Percentiles rank a stretch among this genome's conserved stretches.
phyloP scores from a whole-genome alignment of 192 early-diverging fungal species.

The Thoreauomyces humboldtii region DNA sequence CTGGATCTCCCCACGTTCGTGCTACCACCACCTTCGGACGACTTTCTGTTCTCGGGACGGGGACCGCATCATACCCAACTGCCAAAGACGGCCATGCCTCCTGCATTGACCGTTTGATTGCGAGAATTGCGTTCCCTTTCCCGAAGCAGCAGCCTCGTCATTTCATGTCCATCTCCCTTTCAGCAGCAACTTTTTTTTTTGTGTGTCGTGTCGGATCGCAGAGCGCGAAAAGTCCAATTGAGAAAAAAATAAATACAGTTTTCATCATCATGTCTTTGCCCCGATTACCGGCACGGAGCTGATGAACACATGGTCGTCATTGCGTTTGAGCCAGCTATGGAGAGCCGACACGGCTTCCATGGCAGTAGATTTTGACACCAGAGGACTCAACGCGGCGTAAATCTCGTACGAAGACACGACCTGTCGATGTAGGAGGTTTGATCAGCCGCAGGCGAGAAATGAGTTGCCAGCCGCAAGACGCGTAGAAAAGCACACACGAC shows the following conservation, averaged over 20 bases:
- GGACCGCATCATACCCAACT: not conserved
- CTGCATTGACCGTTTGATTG: too few relatives aligned
- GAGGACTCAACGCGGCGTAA: constrained; percentile 38
- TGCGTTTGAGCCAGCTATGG: constrained; percentile 55
- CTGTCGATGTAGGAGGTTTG: too few relatives aligned
- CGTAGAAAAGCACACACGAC: too few relatives aligned
- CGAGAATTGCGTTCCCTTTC: too few relatives aligned
- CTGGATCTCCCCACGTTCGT: not conserved
- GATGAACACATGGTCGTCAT: constrained; percentile 27
- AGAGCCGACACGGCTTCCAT: constrained; percentile 62
- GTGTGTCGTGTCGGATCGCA: not conserved
- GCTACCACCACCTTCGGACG: not conserved
- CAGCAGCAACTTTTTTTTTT: too few relatives aligned
- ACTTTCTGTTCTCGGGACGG: too few relatives aligned
- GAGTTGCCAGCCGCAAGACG: too few relatives aligned
- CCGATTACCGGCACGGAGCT: constrained; percentile 6
- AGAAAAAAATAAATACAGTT: not conserved
- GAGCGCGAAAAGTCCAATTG: not conserved
- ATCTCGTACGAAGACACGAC: constrained; percentile 21
- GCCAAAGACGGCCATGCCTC: constrained; percentile 8
- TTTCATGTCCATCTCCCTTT: too few relatives aligned
- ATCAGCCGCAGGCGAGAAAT: too few relatives aligned
- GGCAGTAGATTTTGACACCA: constrained; percentile 37
- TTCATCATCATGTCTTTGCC: not conserved
- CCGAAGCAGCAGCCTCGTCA: too few relatives aligned